Percentiles rank a stretch among this genome's conserved stretches.
Conservation (phyloP, 1,139 yeast species). For the Saccharomycopsis crataegensis region DNA sequence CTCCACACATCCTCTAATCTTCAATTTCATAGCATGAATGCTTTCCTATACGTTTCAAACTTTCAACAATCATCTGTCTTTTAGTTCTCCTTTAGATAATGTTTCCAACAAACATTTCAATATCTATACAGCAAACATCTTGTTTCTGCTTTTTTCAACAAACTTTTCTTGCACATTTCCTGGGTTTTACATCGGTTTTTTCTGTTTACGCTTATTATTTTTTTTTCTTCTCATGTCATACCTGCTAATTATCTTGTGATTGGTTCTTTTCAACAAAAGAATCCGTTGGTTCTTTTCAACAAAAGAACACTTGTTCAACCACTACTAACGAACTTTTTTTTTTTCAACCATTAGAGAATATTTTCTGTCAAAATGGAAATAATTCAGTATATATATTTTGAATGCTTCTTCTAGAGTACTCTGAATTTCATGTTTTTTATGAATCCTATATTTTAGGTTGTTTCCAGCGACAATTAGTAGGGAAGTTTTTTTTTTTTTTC, state of each 20-base stretch:
- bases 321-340: slow-evolving; percentile 12
- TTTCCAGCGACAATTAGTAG: too few relatives aligned
- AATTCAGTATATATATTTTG: too few relatives aligned
- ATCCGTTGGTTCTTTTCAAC: not conserved
- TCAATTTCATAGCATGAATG: not conserved
- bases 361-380: too few relatives aligned
- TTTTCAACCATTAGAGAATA: not conserved
- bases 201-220: not conserved
- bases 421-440: too few relatives aligned
- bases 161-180: too few relatives aligned
- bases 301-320: slow-evolving; percentile 1
- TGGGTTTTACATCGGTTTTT: too few relatives aligned
- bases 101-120: slow-evolving; percentile 1
- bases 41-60: not conserved
- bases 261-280: not conserved
- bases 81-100: not conserved
- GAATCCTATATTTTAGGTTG: too few relatives aligned
- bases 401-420: too few relatives aligned
- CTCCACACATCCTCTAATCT: not conserved
- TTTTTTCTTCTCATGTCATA: not conserved
- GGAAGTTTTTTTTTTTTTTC: too few relatives aligned
- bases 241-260: not conserved
- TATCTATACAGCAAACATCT: too few relatives aligned
- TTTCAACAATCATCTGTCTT: not conserved
- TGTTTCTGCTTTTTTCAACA: too few relatives aligned